Percentiles rank a stretch among this genome's conserved stretches.
Conservation (phyloP, 2,329 filamentous ascomycete species). For the Remersonia thermophila region DNA sequence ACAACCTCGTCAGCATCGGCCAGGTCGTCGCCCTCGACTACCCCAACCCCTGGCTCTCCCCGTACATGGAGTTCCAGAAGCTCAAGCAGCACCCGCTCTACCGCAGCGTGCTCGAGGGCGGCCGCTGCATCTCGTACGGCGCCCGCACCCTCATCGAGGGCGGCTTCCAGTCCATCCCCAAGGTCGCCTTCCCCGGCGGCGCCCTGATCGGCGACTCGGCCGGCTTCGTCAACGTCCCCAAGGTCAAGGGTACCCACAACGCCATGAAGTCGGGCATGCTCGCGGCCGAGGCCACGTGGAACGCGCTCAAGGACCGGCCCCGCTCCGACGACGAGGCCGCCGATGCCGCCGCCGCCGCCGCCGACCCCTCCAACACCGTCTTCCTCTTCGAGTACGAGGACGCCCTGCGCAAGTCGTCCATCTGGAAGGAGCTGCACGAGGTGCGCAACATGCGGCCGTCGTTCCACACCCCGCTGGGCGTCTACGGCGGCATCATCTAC, state of each 20-base stretch:
- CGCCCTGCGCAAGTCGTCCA: conserved; percentile 67
- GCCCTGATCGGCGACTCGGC: conserved; percentile 93
- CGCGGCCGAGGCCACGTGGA: conserved; percentile 80
- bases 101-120: conserved; percentile 74
- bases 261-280: conserved; percentile 97
- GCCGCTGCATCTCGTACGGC: conserved; percentile 94
- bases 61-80: conserved; percentile 94
- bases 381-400: conserved; percentile 96
- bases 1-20: conserved; percentile 87
- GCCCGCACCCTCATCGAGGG: conserved; percentile 87
- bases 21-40: conserved; percentile 92
- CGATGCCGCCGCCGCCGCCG: conserved; percentile 43
- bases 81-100: conserved; percentile 97
- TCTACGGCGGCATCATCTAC: conserved; percentile 84
- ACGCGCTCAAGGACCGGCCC: conserved; percentile 52
- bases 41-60: conserved; percentile 89
- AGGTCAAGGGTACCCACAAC: conserved; percentile 97
- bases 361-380: conserved; percentile 51
- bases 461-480: conserved; percentile 75
- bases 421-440: conserved; percentile 89
- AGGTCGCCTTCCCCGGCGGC: conserved; percentile 90
- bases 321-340: too few relatives aligned
- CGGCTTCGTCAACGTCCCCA: conserved; percentile 93
- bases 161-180: conserved; percentile 94
- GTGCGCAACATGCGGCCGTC: conserved; percentile 97